These are phyloP conservation scores for Solanum arcanum DNA, from an alignment of 257 asterid species.

Conservation along the genomic window DNA sequence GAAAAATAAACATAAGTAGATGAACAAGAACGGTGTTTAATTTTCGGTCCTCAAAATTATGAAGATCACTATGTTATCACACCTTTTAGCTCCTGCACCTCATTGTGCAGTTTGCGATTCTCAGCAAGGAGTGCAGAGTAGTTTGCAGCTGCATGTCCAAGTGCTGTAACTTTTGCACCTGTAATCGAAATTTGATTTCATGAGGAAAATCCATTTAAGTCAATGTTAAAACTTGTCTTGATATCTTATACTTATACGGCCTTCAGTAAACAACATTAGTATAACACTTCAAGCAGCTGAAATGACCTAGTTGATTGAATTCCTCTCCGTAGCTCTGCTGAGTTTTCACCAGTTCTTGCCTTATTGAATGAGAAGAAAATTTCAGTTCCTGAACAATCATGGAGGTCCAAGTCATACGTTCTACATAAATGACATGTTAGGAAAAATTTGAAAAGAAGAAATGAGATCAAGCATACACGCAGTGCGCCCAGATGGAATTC, in stretches of 20 bases:
- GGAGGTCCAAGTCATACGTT: neutral
- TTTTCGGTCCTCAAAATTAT: neutral
- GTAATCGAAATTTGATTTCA: neutral
- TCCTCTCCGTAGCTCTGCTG: slow-evolving; percentile 54
- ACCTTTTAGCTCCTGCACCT: slow-evolving; percentile 86
- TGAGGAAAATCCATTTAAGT: neutral
- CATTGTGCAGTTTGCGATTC: slow-evolving; percentile 63
- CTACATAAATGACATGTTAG: neutral
- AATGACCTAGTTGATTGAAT: slow-evolving; percentile 10
- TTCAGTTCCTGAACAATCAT: neutral
- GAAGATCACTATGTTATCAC: neutral
- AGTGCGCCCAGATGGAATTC: slow-evolving; percentile 80
- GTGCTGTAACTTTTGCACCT: slow-evolving; percentile 33
- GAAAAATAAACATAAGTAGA: neutral
- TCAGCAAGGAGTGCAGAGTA: slow-evolving; percentile 48
- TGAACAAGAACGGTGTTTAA: neutral
- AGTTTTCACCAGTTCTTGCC: slow-evolving; percentile 55
- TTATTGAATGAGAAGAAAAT: slow-evolving; percentile 56
- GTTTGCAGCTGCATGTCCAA: slow-evolving; percentile 48
- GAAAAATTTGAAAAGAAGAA: neutral
- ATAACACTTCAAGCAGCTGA: neutral
- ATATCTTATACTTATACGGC: neutral
- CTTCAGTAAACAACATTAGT: neutral
- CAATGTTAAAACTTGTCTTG: neutral
- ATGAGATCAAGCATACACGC: slow-evolving; percentile 35